Conservation (phyloP, 106 monocot species). For the Ottelia alismoides region DNA sequence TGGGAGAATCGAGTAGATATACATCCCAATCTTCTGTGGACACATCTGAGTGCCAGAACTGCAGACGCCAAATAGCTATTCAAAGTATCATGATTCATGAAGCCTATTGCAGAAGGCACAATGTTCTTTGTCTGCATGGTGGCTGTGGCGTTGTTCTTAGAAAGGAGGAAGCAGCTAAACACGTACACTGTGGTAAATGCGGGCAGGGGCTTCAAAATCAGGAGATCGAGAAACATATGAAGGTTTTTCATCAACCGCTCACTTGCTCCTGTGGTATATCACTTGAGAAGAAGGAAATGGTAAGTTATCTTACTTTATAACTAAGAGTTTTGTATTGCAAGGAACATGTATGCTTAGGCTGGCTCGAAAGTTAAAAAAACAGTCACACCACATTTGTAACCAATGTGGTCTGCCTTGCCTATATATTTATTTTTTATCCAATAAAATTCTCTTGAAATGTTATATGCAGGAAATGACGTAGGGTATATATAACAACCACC, state of each 20-base stretch:
- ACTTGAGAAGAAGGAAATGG: constrained; percentile 91
- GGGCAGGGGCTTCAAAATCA: constrained; percentile 41
- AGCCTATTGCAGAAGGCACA: constrained; percentile 80
- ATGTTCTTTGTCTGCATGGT: constrained; percentile 67
- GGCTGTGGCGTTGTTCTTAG: constrained; percentile 80
- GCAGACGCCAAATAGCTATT: constrained; percentile 42
- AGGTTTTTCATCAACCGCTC: constrained; percentile 81
- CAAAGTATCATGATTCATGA: constrained; percentile 65
- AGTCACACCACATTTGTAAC: too few relatives aligned
- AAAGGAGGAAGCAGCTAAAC: constrained; percentile 73
- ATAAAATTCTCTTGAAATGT: too few relatives aligned
- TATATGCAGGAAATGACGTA: too few relatives aligned
- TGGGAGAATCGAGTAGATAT: constrained; percentile 22
- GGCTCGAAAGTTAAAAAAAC: too few relatives aligned
- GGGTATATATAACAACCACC: too few relatives aligned
- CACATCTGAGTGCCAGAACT: constrained; percentile 56
- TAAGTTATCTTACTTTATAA: too few relatives aligned
- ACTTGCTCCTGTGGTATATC: constrained; percentile 64
- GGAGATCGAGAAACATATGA: constrained; percentile 91
- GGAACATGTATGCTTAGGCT: too few relatives aligned
- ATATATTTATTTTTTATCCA: too few relatives aligned
- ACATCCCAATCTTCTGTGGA: constrained; percentile 30
- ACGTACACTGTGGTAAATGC: constrained; percentile 81
- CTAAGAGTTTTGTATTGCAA: too few relatives aligned
- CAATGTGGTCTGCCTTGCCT: too few relatives aligned